Percentiles rank a stretch among this genome's conserved stretches.
phyloP scores from a whole-genome alignment of 257 asterid species.

The Solanum ossicruentum region DNA sequence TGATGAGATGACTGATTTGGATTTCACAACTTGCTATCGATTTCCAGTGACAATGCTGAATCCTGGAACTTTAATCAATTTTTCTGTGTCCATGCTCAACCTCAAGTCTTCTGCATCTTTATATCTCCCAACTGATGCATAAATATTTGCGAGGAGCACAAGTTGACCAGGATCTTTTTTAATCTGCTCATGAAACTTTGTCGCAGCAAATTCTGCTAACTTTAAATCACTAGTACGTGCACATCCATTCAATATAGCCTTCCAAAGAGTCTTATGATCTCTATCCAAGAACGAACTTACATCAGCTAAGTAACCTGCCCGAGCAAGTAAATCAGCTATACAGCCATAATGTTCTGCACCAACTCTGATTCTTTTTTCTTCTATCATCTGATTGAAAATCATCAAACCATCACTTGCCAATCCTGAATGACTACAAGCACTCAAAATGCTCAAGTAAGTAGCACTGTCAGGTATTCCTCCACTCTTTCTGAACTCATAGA shows the following conservation, averaged over 20 bases:
- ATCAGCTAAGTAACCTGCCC: constrained; percentile 3
- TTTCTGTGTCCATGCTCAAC: constrained; percentile 1
- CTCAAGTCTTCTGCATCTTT: constrained; percentile 10
- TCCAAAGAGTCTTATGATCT: neutral
- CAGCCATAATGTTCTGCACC: constrained; percentile 2
- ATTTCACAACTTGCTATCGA: neutral
- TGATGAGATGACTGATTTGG: neutral
- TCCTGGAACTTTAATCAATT: constrained; percentile 3
- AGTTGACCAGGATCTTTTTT: constrained; percentile 2
- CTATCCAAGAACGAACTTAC: neutral
- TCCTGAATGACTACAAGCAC: constrained; percentile 9
- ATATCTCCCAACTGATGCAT: constrained; percentile 11
- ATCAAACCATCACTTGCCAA: constrained; percentile 1
- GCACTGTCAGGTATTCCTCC: constrained; percentile 1
- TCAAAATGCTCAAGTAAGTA: constrained; percentile 2
- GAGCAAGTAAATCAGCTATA: constrained; percentile 5
- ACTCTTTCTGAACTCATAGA: neutral
- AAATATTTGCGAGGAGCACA: constrained; percentile 10
- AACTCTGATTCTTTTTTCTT: neutral
- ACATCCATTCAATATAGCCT: constrained; percentile 1
- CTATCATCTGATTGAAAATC: neutral
- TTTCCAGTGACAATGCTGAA: neutral
- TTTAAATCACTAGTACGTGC: neutral
- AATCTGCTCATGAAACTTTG: neutral
- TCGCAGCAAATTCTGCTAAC: constrained; percentile 7